Evolutionary conservation across 2,329 filamentous ascomycete species (phyloP).

Genomic region (Diplodia scrobiculata): DNA sequence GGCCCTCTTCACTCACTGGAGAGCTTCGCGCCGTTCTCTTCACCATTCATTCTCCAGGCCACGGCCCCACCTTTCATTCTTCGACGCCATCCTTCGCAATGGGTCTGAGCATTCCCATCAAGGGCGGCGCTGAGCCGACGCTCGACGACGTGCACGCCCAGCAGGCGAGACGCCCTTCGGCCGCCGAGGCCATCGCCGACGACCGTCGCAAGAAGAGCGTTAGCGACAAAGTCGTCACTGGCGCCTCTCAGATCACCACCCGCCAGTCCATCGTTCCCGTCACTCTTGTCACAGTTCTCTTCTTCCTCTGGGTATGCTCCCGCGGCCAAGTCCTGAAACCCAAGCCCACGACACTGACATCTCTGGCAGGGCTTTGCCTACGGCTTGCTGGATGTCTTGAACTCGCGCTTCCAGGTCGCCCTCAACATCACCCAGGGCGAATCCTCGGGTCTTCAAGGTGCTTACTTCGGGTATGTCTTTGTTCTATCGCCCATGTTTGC

Average conservation of each 20-base stretch:
- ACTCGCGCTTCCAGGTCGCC: constrained; percentile 49
- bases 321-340: background rate
- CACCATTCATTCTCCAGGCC: background rate
- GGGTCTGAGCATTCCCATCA: constrained; percentile 32
- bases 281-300: constrained; percentile 51
- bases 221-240: constrained; percentile 42
- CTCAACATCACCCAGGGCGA: constrained; percentile 54
- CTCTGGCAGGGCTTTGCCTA: constrained; percentile 47
- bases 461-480: constrained; percentile 61
- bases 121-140: constrained; percentile 40
- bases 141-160: constrained; percentile 43
- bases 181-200: constrained; percentile 40
- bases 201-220: constrained; percentile 42
- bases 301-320: constrained; percentile 53
- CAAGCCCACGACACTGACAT: background rate
- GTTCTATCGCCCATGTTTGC: background rate
- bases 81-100: constrained; percentile 1
- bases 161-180: constrained; percentile 43
- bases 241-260: constrained; percentile 47
- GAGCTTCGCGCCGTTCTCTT: background rate
- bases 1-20: constrained; percentile 11
- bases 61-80: background rate
- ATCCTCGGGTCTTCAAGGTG: constrained; percentile 64
- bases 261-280: constrained; percentile 55
- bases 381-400: constrained; percentile 50